Percentiles rank a stretch among this genome's conserved stretches.
These are phyloP conservation scores for Magnaporthales sp. DNA, from an alignment of 2,329 filamentous ascomycete species.

Conservation along the genomic window DNA sequence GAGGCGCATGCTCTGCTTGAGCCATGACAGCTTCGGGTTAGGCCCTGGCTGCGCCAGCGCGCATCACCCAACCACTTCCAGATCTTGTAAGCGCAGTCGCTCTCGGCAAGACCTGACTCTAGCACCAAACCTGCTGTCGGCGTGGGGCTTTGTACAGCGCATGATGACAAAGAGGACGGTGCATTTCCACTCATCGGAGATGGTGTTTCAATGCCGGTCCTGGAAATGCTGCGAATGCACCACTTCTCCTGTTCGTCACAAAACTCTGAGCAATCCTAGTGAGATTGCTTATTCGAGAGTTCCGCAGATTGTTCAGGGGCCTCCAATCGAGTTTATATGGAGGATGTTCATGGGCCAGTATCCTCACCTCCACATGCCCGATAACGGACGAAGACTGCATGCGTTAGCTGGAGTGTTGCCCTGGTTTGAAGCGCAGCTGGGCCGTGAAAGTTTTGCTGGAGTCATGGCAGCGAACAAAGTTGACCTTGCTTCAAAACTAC, in stretches of 20 bases:
- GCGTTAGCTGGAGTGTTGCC: conserved; percentile 1
- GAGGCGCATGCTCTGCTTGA: background rate
- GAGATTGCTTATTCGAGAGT: background rate
- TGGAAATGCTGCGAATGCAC: conserved; percentile 4
- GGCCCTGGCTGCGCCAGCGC: background rate
- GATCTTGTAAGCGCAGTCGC: background rate
- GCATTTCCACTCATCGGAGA: conserved; percentile 2
- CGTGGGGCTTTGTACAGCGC: conserved; percentile 1
- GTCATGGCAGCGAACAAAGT: background rate
- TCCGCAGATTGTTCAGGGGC: background rate
- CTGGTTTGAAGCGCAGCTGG: background rate
- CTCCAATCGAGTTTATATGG: background rate
- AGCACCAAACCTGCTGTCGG: background rate
- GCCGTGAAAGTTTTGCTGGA: background rate
- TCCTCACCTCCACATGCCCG: background rate
- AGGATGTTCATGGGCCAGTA: background rate
- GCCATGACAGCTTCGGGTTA: background rate
- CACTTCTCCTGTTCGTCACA: background rate
- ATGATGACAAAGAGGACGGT: conserved; percentile 1
- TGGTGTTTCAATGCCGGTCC: conserved; percentile 2
- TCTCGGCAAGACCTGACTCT: background rate
- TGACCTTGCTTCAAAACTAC: background rate
- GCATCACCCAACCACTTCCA: background rate
- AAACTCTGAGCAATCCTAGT: background rate
- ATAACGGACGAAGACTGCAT: background rate